A percentile compares a stretch with the other conserved stretches of the same genome.
Evolutionary conservation across 2,329 filamentous ascomycete genomes (phyloP).

Genomic region (Verticillium zaregamsianum): DNA sequence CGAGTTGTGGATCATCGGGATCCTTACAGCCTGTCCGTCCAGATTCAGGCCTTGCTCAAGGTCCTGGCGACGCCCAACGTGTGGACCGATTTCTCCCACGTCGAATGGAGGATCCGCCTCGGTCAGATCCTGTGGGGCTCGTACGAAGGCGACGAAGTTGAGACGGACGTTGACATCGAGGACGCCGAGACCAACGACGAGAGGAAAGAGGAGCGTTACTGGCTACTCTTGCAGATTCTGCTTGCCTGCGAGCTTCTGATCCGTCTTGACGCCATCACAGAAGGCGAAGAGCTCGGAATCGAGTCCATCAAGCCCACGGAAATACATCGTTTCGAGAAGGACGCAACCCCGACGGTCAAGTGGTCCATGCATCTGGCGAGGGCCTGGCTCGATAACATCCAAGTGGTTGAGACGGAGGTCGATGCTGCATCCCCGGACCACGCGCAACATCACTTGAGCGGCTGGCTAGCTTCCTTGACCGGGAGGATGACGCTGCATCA

Average conservation of each 20-base stretch:
- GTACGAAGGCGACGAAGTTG: conserved; percentile 45
- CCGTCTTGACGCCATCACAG: conserved; percentile 58
- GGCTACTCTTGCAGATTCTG: conserved; percentile 62
- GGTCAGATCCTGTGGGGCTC: conserved; percentile 68
- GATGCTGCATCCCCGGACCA: conserved; percentile 14
- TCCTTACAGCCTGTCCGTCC: conserved; percentile 61
- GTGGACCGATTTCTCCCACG: conserved; percentile 71
- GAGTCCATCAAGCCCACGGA: conserved; percentile 51
- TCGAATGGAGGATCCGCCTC: conserved; percentile 70
- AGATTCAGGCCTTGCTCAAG: conserved; percentile 65
- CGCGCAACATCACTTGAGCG: conserved; percentile 21
- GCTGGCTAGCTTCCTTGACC: conserved; percentile 57
- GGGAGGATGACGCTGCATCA: conserved; percentile 46
- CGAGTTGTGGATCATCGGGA: conserved; percentile 53
- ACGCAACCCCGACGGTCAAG: conserved; percentile 57
- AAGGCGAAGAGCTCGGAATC: conserved; percentile 52
- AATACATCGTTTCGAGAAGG: conserved; percentile 57
- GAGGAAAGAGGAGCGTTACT: conserved; percentile 59
- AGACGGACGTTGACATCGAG: conserved; percentile 47
- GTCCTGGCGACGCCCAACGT: conserved; percentile 61
- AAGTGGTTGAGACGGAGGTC: conserved; percentile 37
- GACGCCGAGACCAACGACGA: conserved; percentile 45
- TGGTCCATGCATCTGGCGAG: conserved; percentile 64
- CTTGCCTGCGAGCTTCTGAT: conserved; percentile 62
- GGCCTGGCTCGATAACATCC: conserved; percentile 65